Conservation (phyloP, 495 filamentous ascomycete genomes). For the Glutinoglossum americanum region DNA sequence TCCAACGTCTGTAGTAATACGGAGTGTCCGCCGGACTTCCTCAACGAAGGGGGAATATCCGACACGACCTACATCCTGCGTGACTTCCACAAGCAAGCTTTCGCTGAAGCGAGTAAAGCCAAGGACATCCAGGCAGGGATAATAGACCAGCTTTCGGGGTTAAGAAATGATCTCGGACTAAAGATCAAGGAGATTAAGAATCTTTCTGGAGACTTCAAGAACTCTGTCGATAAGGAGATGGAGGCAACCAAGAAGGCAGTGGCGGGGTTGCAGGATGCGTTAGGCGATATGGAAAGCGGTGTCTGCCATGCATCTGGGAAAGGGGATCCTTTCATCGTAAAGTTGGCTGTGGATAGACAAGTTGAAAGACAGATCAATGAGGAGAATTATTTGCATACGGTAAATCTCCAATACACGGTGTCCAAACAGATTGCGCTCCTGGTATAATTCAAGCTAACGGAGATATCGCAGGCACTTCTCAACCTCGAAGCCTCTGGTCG, state of each 20-base stretch:
- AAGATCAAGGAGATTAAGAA: constrained; percentile 97
- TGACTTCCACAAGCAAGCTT: constrained; percentile 62
- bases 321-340: constrained; percentile 75
- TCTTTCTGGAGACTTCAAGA: constrained; percentile 85
- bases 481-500: constrained; percentile 89
- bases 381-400: constrained; percentile 89
- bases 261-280: constrained; percentile 53
- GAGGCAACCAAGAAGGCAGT: constrained; percentile 49
- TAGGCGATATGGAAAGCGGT: constrained; percentile 58
- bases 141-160: constrained; percentile 61
- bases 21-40: constrained; percentile 45
- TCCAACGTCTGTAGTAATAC: constrained; percentile 68
- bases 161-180: constrained; percentile 71
- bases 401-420: constrained; percentile 15
- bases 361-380: constrained; percentile 85
- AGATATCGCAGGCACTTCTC: constrained; percentile 49
- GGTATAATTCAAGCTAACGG: constrained; percentile 6
- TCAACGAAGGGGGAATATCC: constrained; percentile 58
- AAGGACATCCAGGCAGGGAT: constrained; percentile 80
- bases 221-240: constrained; percentile 62
- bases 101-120: constrained; percentile 69
- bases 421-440: constrained; percentile 12
- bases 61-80: constrained; percentile 67
- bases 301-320: constrained; percentile 55
- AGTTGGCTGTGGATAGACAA: constrained; percentile 65